A percentile compares a stretch with the other conserved stretches of the same genome.
These are phyloP conservation scores for Juncus effusus DNA, from an alignment of 176 grass and related monocot species.

Conservation along the genomic window DNA sequence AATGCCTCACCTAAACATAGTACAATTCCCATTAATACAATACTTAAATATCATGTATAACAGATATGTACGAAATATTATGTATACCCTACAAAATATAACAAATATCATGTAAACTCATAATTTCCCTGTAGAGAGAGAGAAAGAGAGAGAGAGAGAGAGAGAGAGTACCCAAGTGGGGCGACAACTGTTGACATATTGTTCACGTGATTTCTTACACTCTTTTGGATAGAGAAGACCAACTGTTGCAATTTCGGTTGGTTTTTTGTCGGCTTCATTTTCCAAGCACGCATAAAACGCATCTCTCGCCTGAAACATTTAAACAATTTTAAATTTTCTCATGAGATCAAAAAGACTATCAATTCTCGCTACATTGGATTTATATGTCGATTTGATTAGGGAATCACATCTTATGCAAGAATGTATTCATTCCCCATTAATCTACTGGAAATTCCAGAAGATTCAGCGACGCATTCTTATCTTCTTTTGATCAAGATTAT, in stretches of 20 bases:
- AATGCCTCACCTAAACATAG: slow-evolving; percentile 75
- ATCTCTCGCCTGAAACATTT: slow-evolving; percentile 51
- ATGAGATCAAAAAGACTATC: too few species aligned
- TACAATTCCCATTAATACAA: neutral
- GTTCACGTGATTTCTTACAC: slow-evolving; percentile 68
- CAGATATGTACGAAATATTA: too few species aligned
- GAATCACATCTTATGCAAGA: too few species aligned
- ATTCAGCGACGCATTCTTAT: too few species aligned
- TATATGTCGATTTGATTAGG: neutral
- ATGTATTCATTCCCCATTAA: too few species aligned
- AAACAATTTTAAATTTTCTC: too few species aligned
- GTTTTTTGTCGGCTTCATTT: slow-evolving; percentile 70
- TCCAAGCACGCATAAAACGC: slow-evolving; percentile 85
- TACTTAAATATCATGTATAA: neutral
- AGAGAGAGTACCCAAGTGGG: slow-evolving; percentile 55
- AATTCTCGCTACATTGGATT: too few species aligned
- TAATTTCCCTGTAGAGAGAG: too few species aligned
- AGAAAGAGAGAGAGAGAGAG: neutral
- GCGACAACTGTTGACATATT: slow-evolving; percentile 65
- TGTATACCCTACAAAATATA: too few species aligned
- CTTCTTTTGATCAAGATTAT: too few species aligned
- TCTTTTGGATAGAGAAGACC: slow-evolving; percentile 69
- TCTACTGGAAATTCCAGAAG: too few species aligned
- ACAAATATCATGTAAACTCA: too few species aligned
- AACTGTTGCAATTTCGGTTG: slow-evolving; percentile 78